Base-by-base conservation (phyloP, 2,329 filamentous ascomycete genomes). In the Fusarium xyrophilum region DNA sequence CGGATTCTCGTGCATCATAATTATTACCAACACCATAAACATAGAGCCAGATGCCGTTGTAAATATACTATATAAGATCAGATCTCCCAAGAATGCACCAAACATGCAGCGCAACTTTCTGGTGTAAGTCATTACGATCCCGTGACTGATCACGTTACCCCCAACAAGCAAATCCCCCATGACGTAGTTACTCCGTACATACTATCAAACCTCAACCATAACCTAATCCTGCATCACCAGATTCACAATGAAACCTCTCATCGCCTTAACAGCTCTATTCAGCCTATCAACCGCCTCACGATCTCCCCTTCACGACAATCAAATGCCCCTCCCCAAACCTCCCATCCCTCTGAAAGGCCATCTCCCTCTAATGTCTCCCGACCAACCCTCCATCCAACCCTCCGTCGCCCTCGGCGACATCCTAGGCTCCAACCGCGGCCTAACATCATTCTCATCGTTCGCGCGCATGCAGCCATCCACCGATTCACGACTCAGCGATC, bases 361-460 rank as follows among this genome's bases (percentile, higher is more conserved):
- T 40, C 70, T 75, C 38, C 76, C 73, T 61, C 64, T 72, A 63
- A 77, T 78, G 69, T 14, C 58, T 67, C 56, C 67, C 69, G 40
- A 66, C 58, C 47, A 56, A 9, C 75, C 74, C 47, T 69, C 76
- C 35, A 67, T 77, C 57, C 81, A 75, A 75, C 82, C 82, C 50
- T 78, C 81, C 32, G 86, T 95, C 33, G 88, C 93, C 64, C 87
- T 98, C 58, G 91, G 91, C 42, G 95, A 98, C 79, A 90, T 97
- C 35, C 89, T 97, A 69, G 91, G 91, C 39, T 89, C 89, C 69
- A 89, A 93, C 57, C 89, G 91, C 71, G 86, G 84, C 64, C 91
- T 97, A 76, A 93, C 93, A 68, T 89, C 94, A 71, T 98, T 97
- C 79, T 91, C 93, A 32, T 89, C 89, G 42, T 88, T 97, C 74